Percentiles rank a stretch among this genome's conserved stretches.
phyloP scores from a whole-genome alignment of 2,329 filamentous ascomycete species.

The Colletotrichum limetticola region DNA sequence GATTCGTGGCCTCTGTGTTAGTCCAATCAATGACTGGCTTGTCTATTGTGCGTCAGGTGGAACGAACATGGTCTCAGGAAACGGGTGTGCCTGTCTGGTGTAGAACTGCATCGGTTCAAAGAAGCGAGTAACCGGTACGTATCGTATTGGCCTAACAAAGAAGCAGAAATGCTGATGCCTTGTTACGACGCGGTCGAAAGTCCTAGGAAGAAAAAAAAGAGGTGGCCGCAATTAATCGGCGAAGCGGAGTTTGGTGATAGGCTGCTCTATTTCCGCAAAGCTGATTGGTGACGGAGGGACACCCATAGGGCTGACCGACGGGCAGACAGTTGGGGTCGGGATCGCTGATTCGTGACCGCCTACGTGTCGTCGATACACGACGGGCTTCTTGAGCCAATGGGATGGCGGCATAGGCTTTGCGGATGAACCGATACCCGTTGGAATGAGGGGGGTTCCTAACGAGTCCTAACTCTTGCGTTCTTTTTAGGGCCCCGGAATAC shows the following conservation, averaged over 20 bases:
- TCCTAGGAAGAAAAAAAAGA: slow-evolving; percentile 1
- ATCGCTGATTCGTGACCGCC: slow-evolving; percentile 19
- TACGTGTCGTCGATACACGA: slow-evolving; percentile 30
- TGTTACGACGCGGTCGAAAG: slow-evolving; percentile 18
- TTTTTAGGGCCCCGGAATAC: neutral
- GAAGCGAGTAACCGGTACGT: neutral
- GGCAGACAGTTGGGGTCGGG: slow-evolving; percentile 17
- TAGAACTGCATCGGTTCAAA: neutral
- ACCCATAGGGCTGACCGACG: slow-evolving; percentile 31
- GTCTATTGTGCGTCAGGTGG: neutral
- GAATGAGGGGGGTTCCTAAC: neutral
- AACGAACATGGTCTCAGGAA: neutral
- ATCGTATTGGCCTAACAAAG: neutral
- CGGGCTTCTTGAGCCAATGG: slow-evolving; percentile 22
- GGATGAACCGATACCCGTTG: neutral
- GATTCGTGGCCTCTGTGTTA: slow-evolving; percentile 24
- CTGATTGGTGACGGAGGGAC: slow-evolving; percentile 22
- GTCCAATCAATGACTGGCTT: neutral
- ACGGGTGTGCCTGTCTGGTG: neutral
- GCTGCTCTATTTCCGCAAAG: slow-evolving; percentile 27
- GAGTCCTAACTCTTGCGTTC: neutral
- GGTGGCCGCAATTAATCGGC: slow-evolving; percentile 16
- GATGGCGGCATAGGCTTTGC: neutral
- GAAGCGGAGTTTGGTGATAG: slow-evolving; percentile 33
- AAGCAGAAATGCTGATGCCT: slow-evolving; percentile 32